A percentile compares a stretch with the other conserved stretches of the same genome.
phyloP scores from a whole-genome alignment of 2,329 filamentous ascomycete species.

The Monosporascus sp. region DNA sequence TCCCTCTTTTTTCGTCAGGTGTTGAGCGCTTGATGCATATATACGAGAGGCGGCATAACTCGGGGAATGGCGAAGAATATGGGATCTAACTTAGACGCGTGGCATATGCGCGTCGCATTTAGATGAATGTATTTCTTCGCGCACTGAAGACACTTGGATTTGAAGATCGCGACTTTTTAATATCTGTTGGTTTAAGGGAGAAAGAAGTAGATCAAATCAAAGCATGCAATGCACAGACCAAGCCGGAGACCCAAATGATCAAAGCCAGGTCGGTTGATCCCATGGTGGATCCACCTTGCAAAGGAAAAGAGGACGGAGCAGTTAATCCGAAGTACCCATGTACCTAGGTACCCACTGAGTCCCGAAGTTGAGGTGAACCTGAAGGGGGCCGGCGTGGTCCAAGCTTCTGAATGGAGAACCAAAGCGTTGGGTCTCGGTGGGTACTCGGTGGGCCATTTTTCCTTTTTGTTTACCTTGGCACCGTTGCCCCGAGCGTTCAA shows the following conservation, averaged over 20 bases:
- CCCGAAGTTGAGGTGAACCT: not conserved
- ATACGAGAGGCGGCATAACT: not conserved
- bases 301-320: no score
- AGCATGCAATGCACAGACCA: no score
- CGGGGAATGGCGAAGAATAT: not conserved
- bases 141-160: not conserved
- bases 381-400: not conserved
- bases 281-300: no score
- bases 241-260: no score
- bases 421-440: no score
- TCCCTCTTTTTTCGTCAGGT: no score
- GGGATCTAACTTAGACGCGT: not conserved
- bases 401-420: not conserved
- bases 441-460: not conserved
- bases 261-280: no score
- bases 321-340: not conserved
- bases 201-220: no score
- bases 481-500: not conserved
- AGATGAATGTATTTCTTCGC: not conserved
- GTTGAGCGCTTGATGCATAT: no score
- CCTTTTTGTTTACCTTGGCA: not conserved
- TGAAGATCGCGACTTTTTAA: not conserved
- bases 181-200: no score
- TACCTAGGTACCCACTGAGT: not conserved
- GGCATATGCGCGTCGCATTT: not conserved